Evolutionary conservation across 805 yeast genomes (phyloP).

Genomic region (Kuraishia borneana): DNA sequence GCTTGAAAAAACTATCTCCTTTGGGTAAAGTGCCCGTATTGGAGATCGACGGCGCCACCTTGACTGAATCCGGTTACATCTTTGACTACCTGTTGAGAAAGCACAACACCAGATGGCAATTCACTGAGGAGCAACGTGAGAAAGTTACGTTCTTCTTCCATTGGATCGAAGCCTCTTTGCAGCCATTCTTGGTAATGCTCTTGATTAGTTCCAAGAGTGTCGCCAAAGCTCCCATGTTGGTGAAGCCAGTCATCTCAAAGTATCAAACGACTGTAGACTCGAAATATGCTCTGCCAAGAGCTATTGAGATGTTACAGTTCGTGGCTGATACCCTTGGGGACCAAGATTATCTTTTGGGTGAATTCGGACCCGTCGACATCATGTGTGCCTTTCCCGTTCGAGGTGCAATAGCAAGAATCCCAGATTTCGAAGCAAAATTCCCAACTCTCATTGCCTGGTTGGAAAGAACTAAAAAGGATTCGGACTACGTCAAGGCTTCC

Average conservation of each 20-base stretch:
- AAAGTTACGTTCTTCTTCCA: slow-evolving; percentile 40
- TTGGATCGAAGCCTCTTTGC: slow-evolving; percentile 54
- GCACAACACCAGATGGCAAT: slow-evolving; percentile 30
- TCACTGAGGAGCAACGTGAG: slow-evolving; percentile 26
- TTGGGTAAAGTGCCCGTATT: slow-evolving; percentile 55
- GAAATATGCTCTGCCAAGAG: background rate
- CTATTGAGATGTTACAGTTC: background rate
- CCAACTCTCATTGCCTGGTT: background rate
- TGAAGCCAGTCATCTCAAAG: background rate
- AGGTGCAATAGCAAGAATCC: background rate
- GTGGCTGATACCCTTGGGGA: background rate
- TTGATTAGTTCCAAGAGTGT: background rate
- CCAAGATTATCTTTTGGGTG: background rate
- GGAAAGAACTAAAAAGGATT: background rate
- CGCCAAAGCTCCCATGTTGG: background rate
- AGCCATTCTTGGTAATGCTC: slow-evolving; percentile 13
- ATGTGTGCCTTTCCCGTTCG: background rate
- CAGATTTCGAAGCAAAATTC: background rate
- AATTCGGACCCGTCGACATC: background rate
- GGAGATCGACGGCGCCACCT: slow-evolving; percentile 25
- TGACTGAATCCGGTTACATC: slow-evolving; percentile 56
- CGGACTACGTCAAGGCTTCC: background rate
- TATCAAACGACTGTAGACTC: background rate
- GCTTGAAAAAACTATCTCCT: slow-evolving; percentile 42
- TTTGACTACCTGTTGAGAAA: slow-evolving; percentile 36